Base-by-base conservation (phyloP, 306 rosid species). In the Pyrus betulifolia region DNA sequence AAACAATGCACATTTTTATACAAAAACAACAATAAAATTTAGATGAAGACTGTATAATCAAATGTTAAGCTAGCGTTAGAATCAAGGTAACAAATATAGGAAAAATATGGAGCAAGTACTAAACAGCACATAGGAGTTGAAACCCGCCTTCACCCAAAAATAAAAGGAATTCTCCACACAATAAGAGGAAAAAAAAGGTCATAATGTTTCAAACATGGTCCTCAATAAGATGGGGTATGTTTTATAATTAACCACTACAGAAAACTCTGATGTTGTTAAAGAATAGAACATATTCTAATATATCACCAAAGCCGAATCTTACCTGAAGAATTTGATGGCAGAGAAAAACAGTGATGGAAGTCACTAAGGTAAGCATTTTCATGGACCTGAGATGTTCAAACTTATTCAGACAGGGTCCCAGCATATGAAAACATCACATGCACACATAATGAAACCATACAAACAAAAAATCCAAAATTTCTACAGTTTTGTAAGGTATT, bases 281-380 rank as follows among this genome's bases (percentile, higher is more conserved):
- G 40, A 61, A 45, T 78, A 64, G 63, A 38, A 38, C 42, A 35
- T 57, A 44, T 51, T 49, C 4, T 3, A 21, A 71, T 54, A 8
- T 74, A 58, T 23, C 51, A 25, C 67, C 58, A 74, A 61, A 1
- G 23, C 42, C 69, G 44, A 65, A 72, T 67, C 87, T 82, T 76
- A 92, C 98, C 86, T 23, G 92, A 87, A 78, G 91, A 83, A 52
- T 90, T 92, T n/a, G 91, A 81, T n/a, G 92, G 89, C 82, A 86
- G 79, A 70, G 90, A 88, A 88, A 89, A 94, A 84, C 98, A 94
- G 84, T 94, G 98, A 73, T 94, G 98, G 84, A 83, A 88, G 59
- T 90, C 97, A 72, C 97, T 90, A 54, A 84, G 80, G 79, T 92
- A 94, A 61, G 98, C 97, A 87, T 94, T 94, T 89, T 94, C 97